Base-by-base conservation (phyloP, 1,284 basidiomycete genomes). In the Trametes versicolor region DNA sequence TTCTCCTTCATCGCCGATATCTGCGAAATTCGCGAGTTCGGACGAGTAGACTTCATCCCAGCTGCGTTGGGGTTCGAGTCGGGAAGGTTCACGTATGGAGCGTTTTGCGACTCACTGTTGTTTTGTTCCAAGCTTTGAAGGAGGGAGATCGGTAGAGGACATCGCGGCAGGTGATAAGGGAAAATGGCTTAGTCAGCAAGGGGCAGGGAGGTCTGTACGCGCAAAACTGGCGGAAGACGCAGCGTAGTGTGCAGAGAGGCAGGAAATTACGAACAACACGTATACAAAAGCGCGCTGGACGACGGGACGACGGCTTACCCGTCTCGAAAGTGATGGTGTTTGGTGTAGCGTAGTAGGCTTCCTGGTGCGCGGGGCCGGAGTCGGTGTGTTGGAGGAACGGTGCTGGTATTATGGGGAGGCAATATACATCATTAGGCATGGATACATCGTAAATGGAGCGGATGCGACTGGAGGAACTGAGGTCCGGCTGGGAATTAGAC, bases 1-100 rank as follows among this genome's bases (percentile, higher is more conserved):
- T 78, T 97, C 95, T 43, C 95, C 95, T 75, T 96, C 94, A 75
- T 97, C 94, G 13, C 93, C 91, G 54, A 90, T 88, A 58, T 95
- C 94, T 43, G 89, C 79, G 69, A 94, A 97, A 73, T 92, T 93
- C 50, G 77, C 76, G 21, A 96, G 79, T 73, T 97, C 95, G 57
- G 85, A 83, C 39, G 86, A 80, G 74, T 93, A 94, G 10, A 90
- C 86, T 56, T 80, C 71, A 72, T 93, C 90, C 92, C 92, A 93
- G 75, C 91, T 93, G 53, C 23, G 27, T 15, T 17, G 2, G 9
- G 19, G 19, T 43, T 25, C 52, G 53, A n/a, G 7, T 36, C 4
- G 17, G 34, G 13, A 12, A 0, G 15, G 21, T 4, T 12, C 10
- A 9, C 5, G 15, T 10, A 4, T 21, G 13, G 29, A 1, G 2